Evolutionary conservation across 2,329 filamentous ascomycete species (phyloP).

Genomic region (Lithohypha guttulata): DNA sequence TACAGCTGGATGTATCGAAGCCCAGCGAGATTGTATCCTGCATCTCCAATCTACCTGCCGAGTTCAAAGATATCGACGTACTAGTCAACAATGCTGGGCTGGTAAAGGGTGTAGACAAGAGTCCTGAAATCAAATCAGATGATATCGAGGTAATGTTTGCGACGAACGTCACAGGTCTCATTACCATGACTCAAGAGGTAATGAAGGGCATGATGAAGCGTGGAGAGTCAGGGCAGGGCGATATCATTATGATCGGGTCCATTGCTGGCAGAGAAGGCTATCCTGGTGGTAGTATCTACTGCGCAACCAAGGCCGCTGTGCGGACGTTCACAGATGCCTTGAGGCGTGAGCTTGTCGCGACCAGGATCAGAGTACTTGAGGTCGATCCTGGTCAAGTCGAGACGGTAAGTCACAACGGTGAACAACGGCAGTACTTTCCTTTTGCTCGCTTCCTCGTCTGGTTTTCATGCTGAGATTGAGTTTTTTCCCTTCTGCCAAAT

Average conservation of each 20-base stretch:
- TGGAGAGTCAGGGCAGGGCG: constrained; percentile 62
- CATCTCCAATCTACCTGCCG: constrained; percentile 61
- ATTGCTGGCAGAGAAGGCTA: constrained; percentile 87
- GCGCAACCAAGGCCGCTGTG: constrained; percentile 82
- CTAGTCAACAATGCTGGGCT: constrained; percentile 94
- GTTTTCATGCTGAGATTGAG: background rate
- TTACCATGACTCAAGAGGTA: constrained; percentile 92
- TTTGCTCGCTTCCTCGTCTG: background rate
- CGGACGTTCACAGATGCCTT: constrained; percentile 73
- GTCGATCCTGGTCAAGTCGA: constrained; percentile 89
- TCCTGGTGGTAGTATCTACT: constrained; percentile 79
- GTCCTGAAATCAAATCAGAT: constrained; percentile 67
- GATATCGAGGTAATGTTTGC: constrained; percentile 82
- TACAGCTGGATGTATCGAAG: constrained; percentile 80
- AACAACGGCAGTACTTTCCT: no score
- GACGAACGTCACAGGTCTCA: constrained; percentile 89
- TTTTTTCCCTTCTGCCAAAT: background rate
- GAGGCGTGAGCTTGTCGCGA: constrained; percentile 71
- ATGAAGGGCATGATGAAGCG: constrained; percentile 66
- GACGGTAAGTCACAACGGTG: no score
- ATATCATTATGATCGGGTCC: constrained; percentile 91
- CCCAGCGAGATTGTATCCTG: constrained; percentile 63
- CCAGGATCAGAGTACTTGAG: constrained; percentile 72
- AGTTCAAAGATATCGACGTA: constrained; percentile 75
- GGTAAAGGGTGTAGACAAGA: constrained; percentile 77